These are phyloP conservation scores for Linanthus parryae DNA, from an alignment of 148 eudicot genomes.

Conservation along the genomic window DNA sequence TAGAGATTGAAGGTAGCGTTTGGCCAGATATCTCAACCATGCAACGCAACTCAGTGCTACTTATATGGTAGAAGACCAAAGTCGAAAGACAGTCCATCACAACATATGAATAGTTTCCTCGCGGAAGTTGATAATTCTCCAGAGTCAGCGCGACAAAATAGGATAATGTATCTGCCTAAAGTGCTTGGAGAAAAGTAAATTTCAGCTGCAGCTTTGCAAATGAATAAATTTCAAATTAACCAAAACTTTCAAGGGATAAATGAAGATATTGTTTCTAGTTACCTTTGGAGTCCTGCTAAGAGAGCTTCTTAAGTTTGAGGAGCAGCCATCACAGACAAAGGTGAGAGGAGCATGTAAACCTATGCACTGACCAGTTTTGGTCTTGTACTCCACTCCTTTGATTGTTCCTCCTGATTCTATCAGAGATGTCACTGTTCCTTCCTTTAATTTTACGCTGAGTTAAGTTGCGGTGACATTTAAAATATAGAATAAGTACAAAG, in stretches of 20 bases:
- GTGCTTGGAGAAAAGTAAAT: too few species aligned
- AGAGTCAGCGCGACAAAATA: not conserved
- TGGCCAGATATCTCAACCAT: not conserved
- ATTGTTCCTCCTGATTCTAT: conserved; percentile 1
- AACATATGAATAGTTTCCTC: not conserved
- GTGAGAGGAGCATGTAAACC: conserved; percentile 4
- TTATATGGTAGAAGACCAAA: not conserved
- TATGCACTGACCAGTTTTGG: conserved; percentile 5
- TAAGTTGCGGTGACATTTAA: too few species aligned
- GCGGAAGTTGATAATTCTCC: not conserved
- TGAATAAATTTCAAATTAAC: not conserved
- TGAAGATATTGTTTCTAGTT: not conserved
- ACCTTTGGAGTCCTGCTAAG: conserved; percentile 5
- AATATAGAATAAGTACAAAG: too few species aligned
- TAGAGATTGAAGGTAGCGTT: not conserved
- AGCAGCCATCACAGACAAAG: not conserved
- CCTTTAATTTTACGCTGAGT: conserved; percentile 9
- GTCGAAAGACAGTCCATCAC: not conserved
- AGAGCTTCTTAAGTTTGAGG: conserved; percentile 6
- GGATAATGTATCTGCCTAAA: not conserved
- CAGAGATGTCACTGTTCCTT: conserved; percentile 13
- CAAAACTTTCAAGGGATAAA: too few species aligned
- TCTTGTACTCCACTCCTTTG: conserved; percentile 7
- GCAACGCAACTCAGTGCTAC: not conserved
- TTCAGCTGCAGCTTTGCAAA: not conserved